Conservation (phyloP, 2,329 filamentous ascomycete genomes). For the Talaromyces funiculosus region DNA sequence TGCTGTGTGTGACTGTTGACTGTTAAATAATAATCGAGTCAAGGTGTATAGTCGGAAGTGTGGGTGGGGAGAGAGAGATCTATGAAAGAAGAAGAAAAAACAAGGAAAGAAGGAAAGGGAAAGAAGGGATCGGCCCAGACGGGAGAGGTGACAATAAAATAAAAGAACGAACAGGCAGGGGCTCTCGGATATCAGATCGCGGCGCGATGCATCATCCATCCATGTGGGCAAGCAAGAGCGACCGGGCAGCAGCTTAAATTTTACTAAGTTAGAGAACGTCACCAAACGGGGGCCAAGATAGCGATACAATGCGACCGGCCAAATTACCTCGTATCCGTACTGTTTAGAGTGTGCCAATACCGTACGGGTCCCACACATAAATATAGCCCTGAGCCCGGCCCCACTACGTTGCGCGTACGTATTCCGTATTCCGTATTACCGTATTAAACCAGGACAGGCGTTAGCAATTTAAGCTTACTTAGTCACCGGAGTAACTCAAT, state of each 20-base stretch:
- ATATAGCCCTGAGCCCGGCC: background rate
- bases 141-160: background rate
- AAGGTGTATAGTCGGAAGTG: background rate
- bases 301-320: background rate
- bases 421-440: background rate
- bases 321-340: background rate
- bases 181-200: slow-evolving; percentile 16
- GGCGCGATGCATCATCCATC: slow-evolving; percentile 12
- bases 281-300: slow-evolving; percentile 9
- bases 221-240: slow-evolving; percentile 12
- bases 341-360: background rate
- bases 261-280: slow-evolving; percentile 7
- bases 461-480: slow-evolving; percentile 8
- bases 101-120: background rate
- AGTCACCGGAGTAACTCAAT: background rate
- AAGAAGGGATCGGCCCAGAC: background rate
- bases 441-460: background rate
- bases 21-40: background rate
- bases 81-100: background rate
- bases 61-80: background rate
- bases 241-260: background rate
- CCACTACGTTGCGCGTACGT: background rate
- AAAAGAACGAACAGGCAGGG: slow-evolving; percentile 6
- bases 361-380: background rate
- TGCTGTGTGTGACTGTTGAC: background rate